These are phyloP conservation scores for Lotmaria passim DNA, from an alignment of 208 protist genomes.

Conservation along the genomic window DNA sequence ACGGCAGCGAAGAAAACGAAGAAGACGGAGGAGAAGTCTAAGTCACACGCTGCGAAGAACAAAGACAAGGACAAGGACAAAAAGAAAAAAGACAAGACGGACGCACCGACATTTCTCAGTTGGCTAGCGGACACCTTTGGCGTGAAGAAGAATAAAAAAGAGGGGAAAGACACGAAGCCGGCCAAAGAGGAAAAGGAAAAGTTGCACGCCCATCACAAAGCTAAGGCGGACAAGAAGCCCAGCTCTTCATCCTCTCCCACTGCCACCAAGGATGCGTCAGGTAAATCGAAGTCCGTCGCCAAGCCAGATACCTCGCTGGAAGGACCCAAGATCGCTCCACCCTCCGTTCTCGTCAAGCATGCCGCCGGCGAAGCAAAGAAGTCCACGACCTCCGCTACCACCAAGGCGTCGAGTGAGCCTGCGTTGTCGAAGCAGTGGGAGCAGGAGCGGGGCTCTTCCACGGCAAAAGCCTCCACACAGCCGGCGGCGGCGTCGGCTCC, in stretches of 20 bases:
- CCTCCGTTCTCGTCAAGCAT: background rate
- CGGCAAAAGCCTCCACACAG: too few relatives aligned
- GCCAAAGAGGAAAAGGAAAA: background rate
- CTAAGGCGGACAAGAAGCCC: background rate
- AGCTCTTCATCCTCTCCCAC: too few relatives aligned
- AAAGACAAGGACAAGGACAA: slow-evolving; percentile 4
- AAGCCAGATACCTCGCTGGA: slow-evolving; percentile 9
- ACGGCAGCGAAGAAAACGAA: background rate
- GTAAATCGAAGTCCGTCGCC: slow-evolving; percentile 6
- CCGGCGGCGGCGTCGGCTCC: background rate
- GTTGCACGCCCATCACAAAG: background rate
- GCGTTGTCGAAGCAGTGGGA: background rate
- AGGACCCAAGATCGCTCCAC: background rate
- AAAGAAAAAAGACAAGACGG: slow-evolving; percentile 1
- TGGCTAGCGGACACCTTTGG: slow-evolving; percentile 14
- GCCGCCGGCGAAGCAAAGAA: too few relatives aligned
- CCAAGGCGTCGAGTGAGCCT: background rate
- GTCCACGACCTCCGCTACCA: too few relatives aligned
- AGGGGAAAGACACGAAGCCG: background rate
- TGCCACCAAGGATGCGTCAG: too few relatives aligned
- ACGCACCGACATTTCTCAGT: slow-evolving; percentile 2
- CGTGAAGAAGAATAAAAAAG: slow-evolving; percentile 13
- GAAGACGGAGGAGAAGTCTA: background rate
- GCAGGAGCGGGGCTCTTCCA: background rate
- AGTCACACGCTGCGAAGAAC: too few relatives aligned